A percentile compares a stretch with the other conserved stretches of the same genome.
Conservation (phyloP, 441 rosid species). For the Populus trichocarpa region DNA sequence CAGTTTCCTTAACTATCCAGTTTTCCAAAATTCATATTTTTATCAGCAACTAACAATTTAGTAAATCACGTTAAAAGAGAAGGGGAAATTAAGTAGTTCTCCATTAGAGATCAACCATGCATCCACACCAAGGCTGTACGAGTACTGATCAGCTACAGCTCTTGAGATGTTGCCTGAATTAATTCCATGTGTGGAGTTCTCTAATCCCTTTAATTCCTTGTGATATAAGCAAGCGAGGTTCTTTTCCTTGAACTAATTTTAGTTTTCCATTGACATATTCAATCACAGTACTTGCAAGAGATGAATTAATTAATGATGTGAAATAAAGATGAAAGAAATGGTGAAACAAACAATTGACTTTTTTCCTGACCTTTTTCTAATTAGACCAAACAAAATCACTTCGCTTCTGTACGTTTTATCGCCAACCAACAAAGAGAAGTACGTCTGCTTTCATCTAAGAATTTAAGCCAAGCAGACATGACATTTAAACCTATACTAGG, state of each 20-base stretch:
- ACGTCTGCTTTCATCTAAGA: too few relatives aligned
- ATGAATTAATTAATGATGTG: background rate
- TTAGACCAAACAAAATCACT: background rate
- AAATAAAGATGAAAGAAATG: constrained; percentile 3
- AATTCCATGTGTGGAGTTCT: background rate
- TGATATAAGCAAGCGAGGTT: constrained; percentile 13
- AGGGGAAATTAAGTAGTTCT: background rate
- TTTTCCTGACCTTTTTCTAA: background rate
- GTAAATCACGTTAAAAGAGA: background rate
- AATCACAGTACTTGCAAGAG: background rate
- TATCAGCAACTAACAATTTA: background rate
- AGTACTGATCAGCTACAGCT: background rate
- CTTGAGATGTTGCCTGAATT: background rate
- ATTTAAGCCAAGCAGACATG: background rate
- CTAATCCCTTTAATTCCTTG: background rate
- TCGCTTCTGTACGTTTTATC: background rate
- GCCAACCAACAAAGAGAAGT: background rate
- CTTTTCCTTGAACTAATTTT: constrained; percentile 11
- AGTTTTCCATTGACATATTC: constrained; percentile 8
- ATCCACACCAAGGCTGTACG: background rate
- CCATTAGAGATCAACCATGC: background rate
- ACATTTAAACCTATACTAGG: background rate
- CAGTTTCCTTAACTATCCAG: background rate
- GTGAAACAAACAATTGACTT: background rate
- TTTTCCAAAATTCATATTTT: background rate